Conservation (phyloP, 2,329 filamentous ascomycete species). For the Fusarium subtropicale region DNA sequence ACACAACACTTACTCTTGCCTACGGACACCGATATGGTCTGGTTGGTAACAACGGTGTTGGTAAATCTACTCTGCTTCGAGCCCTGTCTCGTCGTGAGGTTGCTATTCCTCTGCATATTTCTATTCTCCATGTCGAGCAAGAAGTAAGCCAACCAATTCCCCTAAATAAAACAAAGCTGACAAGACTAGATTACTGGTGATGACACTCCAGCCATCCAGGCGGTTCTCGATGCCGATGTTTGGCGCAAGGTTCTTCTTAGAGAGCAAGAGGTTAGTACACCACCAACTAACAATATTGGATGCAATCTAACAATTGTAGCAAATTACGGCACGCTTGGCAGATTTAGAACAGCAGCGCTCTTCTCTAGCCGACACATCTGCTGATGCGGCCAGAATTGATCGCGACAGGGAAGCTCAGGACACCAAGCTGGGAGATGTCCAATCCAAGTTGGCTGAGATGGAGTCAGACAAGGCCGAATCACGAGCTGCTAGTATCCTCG, state of each 20-base stretch:
- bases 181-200: conserved; percentile 82
- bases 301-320: conserved; percentile 59
- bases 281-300: background rate
- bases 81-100: conserved; percentile 94
- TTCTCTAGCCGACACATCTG: conserved; percentile 89
- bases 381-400: conserved; percentile 87
- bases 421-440: conserved; percentile 89
- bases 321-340: conserved; percentile 81
- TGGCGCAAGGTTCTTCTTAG: conserved; percentile 95
- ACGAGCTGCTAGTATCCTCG: conserved; percentile 93
- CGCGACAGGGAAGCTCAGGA: conserved; percentile 90
- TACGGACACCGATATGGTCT: conserved; percentile 96
- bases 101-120: conserved; percentile 95
- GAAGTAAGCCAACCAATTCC: conserved; percentile 69
- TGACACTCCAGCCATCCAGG: conserved; percentile 93
- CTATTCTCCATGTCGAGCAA: conserved; percentile 98
- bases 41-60: conserved; percentile 99
- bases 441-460: conserved; percentile 95
- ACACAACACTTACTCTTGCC: conserved; percentile 89
- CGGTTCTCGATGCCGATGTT: conserved; percentile 95
- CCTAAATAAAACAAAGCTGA: conserved; percentile 13
- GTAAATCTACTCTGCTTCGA: conserved; percentile 93
- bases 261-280: conserved; percentile 79
- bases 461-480: conserved; percentile 98
- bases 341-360: conserved; percentile 82